Base-by-base conservation (phyloP, 257 asterid genomes). In the Forsythia suspensa region DNA sequence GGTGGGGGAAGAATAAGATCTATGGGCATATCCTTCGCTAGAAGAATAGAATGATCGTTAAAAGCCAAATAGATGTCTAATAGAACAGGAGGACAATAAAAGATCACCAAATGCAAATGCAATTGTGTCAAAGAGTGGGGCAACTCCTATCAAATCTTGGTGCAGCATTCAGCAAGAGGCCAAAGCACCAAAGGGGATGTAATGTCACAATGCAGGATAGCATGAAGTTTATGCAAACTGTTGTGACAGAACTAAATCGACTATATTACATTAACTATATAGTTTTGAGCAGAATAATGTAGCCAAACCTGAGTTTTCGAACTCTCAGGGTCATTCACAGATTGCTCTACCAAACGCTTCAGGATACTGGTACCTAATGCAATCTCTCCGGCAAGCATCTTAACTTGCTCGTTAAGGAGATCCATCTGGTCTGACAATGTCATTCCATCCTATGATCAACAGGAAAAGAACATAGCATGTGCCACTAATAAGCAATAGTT, bases 341-440 rank as follows among this genome's bases (percentile, higher is more conserved):
- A 91, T 88, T 92, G 97, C 80, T 94, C 98, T 68, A 86, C 76
- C 72, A 96, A 77, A 76, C 99, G 97, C 89, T 96, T 96, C 74
- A 96, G 89, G 72, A 98, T 92, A 81, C 99, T 96, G 78, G 96
- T 88, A 82, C 90, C 87, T 77, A 96, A 94, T 72, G 98, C 99
- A 86, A 92, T 96, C 88, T 96, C 99, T 76, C 99, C 99, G 67
- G 97, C 94, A 87, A 96, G 97, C 98, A 96, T 91, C 91, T 96
- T 96, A 46, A 92, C 96, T 89, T 96, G 99, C 93, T 96, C 99
- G 77, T 84, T 94, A 48, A 96, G 92, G 74, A 96, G 97, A 81
- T 96, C 99, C 92, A 92, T 88, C 82, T 94, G 96, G 87, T 96
- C 98, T 34, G 95, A 88, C 88, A 90, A 81, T 59, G 95, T 74